Evolutionary conservation across 2,329 filamentous ascomycete genomes (phyloP).

Genomic region (Aspergillus candidus): DNA sequence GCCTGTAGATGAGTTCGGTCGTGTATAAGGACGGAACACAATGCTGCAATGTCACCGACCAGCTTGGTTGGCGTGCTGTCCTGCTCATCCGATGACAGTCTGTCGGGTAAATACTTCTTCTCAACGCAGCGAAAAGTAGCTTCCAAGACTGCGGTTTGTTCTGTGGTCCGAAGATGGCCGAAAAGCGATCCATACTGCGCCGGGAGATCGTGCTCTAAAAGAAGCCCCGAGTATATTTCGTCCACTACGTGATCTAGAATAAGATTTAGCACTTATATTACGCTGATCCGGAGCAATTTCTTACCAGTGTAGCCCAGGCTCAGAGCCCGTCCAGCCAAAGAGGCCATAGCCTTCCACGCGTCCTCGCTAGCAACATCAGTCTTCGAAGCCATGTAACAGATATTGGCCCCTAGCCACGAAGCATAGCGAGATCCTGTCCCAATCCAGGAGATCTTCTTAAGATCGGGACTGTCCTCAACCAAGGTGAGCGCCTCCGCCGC

Average conservation of each 20-base stretch:
- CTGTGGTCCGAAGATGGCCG: constrained; percentile 40
- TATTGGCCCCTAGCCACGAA: constrained; percentile 64
- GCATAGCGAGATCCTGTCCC: constrained; percentile 60
- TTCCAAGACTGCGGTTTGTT: constrained; percentile 44
- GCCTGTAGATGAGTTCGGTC: constrained; percentile 46
- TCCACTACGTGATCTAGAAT: constrained; percentile 35
- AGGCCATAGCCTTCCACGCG: constrained; percentile 32
- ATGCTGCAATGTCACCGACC: constrained; percentile 54
- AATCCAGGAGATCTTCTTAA: constrained; percentile 50
- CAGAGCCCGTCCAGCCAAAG: constrained; percentile 54
- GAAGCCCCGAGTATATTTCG: constrained; percentile 34
- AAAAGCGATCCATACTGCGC: constrained; percentile 36
- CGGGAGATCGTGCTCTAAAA: constrained; percentile 23
- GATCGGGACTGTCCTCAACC: constrained; percentile 24
- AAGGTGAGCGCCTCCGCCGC: constrained; percentile 49
- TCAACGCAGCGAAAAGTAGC: constrained; percentile 41
- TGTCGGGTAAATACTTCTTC: constrained; percentile 32
- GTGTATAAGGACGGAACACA: constrained; percentile 49
- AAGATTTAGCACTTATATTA: constrained; percentile 10
- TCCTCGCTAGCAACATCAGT: constrained; percentile 35
- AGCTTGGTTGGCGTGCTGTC: constrained; percentile 14
- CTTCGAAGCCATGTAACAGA: constrained; percentile 42
- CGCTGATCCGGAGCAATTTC: not conserved
- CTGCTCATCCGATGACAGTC: constrained; percentile 11
- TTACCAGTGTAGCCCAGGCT: constrained; percentile 68